Conservation (phyloP, 2,329 filamentous ascomycete genomes). For the Aspergillus terreus region DNA sequence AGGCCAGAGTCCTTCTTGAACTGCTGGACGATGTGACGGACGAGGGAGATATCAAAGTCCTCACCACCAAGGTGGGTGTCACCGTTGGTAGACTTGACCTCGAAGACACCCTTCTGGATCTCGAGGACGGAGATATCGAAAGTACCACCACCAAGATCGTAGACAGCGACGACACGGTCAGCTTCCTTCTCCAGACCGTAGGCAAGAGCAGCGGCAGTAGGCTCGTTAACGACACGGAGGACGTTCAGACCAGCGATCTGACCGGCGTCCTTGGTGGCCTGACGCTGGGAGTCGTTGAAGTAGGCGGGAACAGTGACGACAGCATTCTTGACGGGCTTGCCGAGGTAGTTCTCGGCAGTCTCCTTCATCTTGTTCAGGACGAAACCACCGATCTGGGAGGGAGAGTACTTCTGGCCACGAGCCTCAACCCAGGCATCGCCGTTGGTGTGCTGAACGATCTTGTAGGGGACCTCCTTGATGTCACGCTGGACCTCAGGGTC, state of each 20-base stretch:
- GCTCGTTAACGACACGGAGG: conserved; percentile 96
- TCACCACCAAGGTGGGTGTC: conserved; percentile 98
- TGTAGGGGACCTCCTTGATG: conserved; percentile 96
- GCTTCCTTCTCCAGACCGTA: conserved; percentile 95
- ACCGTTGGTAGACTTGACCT: conserved; percentile 99
- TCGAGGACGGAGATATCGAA: conserved; percentile 98
- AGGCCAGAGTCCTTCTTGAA: conserved; percentile 96
- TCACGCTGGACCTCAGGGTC: conserved; percentile 93
- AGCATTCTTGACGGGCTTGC: conserved; percentile 88
- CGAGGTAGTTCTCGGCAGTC: conserved; percentile 89
- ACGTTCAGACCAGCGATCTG: conserved; percentile 95
- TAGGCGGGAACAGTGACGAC: conserved; percentile 96
- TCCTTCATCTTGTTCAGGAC: conserved; percentile 99
- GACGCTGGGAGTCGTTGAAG: conserved; percentile 98
- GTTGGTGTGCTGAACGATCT: conserved; percentile 95
- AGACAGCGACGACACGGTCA: conserved; percentile 87
- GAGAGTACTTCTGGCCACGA: conserved; percentile 92
- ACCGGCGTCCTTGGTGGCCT: conserved; percentile 96
- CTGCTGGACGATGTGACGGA: conserved; percentile 86
- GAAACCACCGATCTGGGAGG: conserved; percentile 97
- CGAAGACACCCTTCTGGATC: conserved; percentile 96
- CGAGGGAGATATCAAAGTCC: conserved; percentile 93
- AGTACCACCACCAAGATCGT: conserved; percentile 96
- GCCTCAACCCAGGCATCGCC: conserved; percentile 95
- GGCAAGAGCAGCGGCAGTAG: conserved; percentile 89